phyloP scores from a whole-genome alignment of 164 flowering plant genomes.

The Nymphaea thermarum region DNA sequence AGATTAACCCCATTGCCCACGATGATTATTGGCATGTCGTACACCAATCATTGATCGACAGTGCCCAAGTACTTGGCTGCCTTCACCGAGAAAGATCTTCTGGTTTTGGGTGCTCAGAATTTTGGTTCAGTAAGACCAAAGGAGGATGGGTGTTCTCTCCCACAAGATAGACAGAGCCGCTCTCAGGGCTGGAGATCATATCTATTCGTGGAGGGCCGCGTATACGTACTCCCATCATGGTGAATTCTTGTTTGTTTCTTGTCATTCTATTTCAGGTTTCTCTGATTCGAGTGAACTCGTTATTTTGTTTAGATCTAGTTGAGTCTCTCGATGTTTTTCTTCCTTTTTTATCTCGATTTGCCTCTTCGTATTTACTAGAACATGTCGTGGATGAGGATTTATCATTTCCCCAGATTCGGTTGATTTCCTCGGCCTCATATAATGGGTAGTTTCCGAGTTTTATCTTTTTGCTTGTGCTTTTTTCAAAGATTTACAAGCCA shows the following conservation, averaged over 20 bases:
- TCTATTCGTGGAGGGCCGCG: constrained; percentile 86
- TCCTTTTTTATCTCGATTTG: background rate
- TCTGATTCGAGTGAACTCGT: background rate
- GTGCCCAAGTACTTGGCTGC: background rate
- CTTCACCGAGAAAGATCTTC: background rate
- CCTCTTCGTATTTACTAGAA: background rate
- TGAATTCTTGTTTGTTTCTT: constrained; percentile 6
- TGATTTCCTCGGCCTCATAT: background rate
- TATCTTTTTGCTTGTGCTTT: no score
- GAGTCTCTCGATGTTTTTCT: background rate
- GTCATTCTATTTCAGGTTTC: background rate
- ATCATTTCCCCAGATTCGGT: background rate
- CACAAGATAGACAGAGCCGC: constrained; percentile 60
- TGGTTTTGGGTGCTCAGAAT: background rate
- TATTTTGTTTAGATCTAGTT: background rate
- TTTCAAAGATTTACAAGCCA: no score
- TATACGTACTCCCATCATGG: constrained; percentile 97
- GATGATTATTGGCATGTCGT: background rate
- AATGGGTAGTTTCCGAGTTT: no score
- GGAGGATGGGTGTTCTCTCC: constrained; percentile 69
- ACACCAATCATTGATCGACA: background rate
- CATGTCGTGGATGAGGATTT: background rate
- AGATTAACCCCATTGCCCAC: no score
- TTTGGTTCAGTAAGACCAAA: background rate
- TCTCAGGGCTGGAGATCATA: constrained; percentile 84